Base-by-base conservation (phyloP, 176 grass and related monocot species). In the Themeda triandra region DNA sequence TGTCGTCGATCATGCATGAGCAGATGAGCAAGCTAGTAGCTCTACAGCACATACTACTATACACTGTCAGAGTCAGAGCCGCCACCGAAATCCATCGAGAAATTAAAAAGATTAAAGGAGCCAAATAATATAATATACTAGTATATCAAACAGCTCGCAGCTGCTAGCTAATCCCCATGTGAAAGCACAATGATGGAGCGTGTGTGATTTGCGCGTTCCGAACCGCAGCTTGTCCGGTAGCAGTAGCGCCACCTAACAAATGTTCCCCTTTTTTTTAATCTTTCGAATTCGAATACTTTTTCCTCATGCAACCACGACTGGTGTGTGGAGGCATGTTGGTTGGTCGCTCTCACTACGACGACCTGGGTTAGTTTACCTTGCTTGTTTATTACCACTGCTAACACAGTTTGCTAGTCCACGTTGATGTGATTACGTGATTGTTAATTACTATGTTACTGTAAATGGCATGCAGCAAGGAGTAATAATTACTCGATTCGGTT, bases 171-270 rank as follows among this genome's bases (percentile, higher is more conserved):
- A 68, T 3, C 13, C 59, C 75, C 78, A 87, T 77, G 79, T 82
- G 79, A n/a, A 59, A 58, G 8, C 29, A 2, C 78, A 63, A 81
- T 71, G n/a, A 82, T 77, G 77, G 77, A 76, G 83, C 79, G 66
- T 78, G 79, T 73, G 58, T 46, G 80, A 68, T 83, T 78, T 86
- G 80, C 84, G 79, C 84, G 79, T 83, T 56, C 56, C 78, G 74
- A 83, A 60, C 88, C 87, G 74, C 46, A 2, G 45, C 30, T 87
- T 87, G 88, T 74, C 69, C 10, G 13, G 60, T 83, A 90, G 23
- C 45, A 62, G 58, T 83, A 86, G 66, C 84, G n/a, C 89, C 89
- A 90, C 89, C 89, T 80, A 90, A 90, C 89, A 90, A 80, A 80
- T 90, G 88, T 90, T 90, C 49, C 18, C 6, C 17, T 7, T 19